A percentile compares a stretch with the other conserved stretches of the same genome.
phyloP scores from a whole-genome alignment of 306 rosid genomes.

The Argentina anserina region DNA sequence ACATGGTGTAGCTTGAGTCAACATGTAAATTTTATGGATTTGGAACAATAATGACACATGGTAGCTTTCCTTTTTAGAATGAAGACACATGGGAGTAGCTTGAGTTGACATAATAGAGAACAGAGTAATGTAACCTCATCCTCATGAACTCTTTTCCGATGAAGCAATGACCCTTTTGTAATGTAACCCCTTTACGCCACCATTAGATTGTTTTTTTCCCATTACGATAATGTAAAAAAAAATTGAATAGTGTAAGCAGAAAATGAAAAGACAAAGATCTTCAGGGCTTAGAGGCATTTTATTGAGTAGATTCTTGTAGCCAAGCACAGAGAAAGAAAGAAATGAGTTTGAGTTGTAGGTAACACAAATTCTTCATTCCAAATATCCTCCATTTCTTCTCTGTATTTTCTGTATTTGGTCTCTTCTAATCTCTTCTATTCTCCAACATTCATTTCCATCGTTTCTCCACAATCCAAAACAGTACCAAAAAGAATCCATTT shows the following conservation, averaged over 20 bases:
- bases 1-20: too few species aligned
- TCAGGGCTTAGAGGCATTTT: slow-evolving; percentile 21
- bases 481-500: neutral
- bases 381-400: neutral
- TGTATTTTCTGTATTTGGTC: neutral
- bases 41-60: too few species aligned
- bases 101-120: too few species aligned
- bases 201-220: too few species aligned
- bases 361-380: neutral
- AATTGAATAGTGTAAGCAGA: too few species aligned
- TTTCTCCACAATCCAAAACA: neutral
- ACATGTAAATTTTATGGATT: too few species aligned
- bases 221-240: neutral
- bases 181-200: too few species aligned
- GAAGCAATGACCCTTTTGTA: too few species aligned
- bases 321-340: neutral
- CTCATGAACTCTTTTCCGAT: too few species aligned
- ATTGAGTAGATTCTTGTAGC: slow-evolving; percentile 30
- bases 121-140: too few species aligned
- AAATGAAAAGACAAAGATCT: neutral
- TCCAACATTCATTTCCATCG: neutral
- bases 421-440: neutral
- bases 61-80: too few species aligned
- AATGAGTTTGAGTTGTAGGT: slow-evolving; percentile 33
- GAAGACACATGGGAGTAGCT: too few species aligned